Evolutionary conservation across 208 protist species (phyloP).

Genomic region (Trypanosoma platydactyli): DNA sequence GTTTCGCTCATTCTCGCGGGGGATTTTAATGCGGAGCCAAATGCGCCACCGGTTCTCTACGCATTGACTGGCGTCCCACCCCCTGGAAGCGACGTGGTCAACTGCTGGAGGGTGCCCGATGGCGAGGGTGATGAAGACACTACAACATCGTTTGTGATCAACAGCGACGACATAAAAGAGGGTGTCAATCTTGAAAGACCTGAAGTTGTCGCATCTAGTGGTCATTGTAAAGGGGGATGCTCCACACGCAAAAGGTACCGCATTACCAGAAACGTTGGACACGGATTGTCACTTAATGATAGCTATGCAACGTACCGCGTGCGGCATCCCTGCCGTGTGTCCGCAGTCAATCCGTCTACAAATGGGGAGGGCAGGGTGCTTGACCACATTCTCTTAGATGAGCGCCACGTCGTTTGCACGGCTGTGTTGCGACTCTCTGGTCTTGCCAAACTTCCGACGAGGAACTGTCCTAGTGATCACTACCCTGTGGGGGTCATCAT

Average conservation of each 20-base stretch:
- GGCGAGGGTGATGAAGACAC: neutral
- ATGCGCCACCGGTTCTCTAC: conserved; percentile 48
- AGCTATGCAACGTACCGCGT: conserved; percentile 71
- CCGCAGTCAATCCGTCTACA: conserved; percentile 71
- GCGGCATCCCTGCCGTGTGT: conserved; percentile 54
- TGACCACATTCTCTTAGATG: conserved; percentile 83
- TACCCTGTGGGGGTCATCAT: conserved; percentile 76
- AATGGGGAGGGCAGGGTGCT: conserved; percentile 82
- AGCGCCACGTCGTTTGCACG: conserved; percentile 47
- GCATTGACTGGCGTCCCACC: conserved; percentile 40
- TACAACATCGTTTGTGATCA: neutral
- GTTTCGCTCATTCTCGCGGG: conserved; percentile 69
- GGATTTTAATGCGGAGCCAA: conserved; percentile 84
- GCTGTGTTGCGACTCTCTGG: conserved; percentile 61
- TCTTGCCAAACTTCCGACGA: conserved; percentile 49
- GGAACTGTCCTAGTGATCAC: conserved; percentile 75
- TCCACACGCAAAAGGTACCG: conserved; percentile 12
- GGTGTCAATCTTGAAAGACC: neutral
- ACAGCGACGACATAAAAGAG: neutral
- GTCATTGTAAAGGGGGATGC: too few species aligned
- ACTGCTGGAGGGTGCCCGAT: conserved; percentile 35
- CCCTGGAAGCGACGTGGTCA: conserved; percentile 38
- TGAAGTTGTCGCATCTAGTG: too few species aligned
- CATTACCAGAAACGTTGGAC: conserved; percentile 27
- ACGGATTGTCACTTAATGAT: conserved; percentile 51